phyloP scores from a whole-genome alignment of 2,329 filamentous ascomycete genomes.

The Cladophialophora bantiana region DNA sequence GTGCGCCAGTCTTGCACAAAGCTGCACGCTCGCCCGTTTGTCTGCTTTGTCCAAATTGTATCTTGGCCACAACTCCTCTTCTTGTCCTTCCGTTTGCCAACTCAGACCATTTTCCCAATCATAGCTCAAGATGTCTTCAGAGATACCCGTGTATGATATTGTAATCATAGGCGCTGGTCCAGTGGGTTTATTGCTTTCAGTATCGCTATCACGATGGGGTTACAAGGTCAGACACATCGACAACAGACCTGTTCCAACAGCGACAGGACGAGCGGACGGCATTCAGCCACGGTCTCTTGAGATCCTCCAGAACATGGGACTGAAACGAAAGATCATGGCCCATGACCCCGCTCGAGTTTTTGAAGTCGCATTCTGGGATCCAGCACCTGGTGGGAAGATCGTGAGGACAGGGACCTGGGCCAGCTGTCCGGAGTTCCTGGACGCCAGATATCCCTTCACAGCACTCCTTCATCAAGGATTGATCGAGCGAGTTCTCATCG shows the following conservation, averaged over 20 bases:
- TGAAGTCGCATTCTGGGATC: constrained; percentile 72
- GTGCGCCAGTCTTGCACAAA: not conserved
- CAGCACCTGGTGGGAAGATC: constrained; percentile 61
- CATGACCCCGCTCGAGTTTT: constrained; percentile 86
- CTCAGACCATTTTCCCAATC: constrained; percentile 1
- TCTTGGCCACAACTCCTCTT: not conserved
- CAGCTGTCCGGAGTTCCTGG: constrained; percentile 82
- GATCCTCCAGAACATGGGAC: constrained; percentile 84
- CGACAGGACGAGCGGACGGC: constrained; percentile 86
- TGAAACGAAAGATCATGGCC: constrained; percentile 88
- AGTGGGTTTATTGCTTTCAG: constrained; percentile 85
- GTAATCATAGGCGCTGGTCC: constrained; percentile 91
- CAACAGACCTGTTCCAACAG: constrained; percentile 83
- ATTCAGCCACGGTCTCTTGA: constrained; percentile 91
- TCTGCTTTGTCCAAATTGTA: not conserved
- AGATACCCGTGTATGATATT: constrained; percentile 55
- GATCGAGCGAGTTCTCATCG: constrained; percentile 68
- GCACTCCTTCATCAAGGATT: constrained; percentile 68
- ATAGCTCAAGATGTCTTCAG: constrained; percentile 28
- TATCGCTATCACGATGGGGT: constrained; percentile 87
- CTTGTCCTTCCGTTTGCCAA: not conserved
- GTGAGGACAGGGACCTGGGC: constrained; percentile 74
- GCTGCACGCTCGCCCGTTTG: not conserved
- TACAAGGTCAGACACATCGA: constrained; percentile 96
- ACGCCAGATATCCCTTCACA: constrained; percentile 69